Evolutionary conservation across 2,329 filamentous ascomycete species (phyloP).

Genomic region (Lecanicillium sp.): DNA sequence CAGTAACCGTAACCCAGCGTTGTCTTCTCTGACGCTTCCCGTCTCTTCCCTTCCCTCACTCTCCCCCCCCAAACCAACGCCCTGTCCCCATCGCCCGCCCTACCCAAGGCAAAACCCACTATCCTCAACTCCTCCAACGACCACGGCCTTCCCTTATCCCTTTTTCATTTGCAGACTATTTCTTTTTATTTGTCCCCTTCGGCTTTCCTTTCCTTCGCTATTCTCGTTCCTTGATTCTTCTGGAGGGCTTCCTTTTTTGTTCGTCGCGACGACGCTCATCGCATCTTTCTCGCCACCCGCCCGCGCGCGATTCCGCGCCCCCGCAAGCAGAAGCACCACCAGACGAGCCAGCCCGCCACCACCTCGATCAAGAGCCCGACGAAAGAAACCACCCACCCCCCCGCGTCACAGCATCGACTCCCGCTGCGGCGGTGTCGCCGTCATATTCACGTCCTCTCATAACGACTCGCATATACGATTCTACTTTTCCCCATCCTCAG

Average conservation of each 20-base stretch:
- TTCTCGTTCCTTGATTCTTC: too few relatives aligned
- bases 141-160: background rate
- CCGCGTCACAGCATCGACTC: constrained; percentile 7
- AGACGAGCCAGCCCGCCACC: background rate
- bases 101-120: background rate
- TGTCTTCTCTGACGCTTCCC: constrained; percentile 5
- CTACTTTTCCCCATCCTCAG: background rate
- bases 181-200: too few relatives aligned
- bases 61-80: constrained; percentile 5
- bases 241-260: too few relatives aligned
- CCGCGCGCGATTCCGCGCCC: background rate
- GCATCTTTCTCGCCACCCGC: background rate
- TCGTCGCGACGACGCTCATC: background rate
- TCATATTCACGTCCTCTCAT: background rate
- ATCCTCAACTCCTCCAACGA: background rate
- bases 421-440: constrained; percentile 13
- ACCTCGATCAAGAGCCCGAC: background rate
- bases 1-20: constrained; percentile 3
- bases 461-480: too few relatives aligned
- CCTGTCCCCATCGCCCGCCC: constrained; percentile 1
- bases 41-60: constrained; percentile 10
- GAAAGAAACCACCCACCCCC: background rate
- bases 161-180: too few relatives aligned
- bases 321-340: background rate
- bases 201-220: too few relatives aligned